Conservation (phyloP, 2,329 filamentous ascomycete species). For the Fonsecaea pedrosoi region DNA sequence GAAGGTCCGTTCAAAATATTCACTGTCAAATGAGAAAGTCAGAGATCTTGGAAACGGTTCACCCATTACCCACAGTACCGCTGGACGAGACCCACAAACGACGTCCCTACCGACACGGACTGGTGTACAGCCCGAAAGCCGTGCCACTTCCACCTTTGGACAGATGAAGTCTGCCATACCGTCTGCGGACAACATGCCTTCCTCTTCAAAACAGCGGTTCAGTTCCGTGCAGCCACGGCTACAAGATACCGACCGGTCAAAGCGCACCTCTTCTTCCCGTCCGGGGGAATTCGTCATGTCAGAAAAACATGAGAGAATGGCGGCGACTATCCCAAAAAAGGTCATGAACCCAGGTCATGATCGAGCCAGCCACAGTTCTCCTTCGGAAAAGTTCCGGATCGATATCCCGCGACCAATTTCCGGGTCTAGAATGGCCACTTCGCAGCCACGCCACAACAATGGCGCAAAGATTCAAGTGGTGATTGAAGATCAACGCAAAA, state of each 20-base stretch:
- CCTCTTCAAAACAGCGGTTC: background rate
- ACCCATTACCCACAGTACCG: background rate
- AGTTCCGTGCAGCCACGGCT: background rate
- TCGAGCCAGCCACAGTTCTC: background rate
- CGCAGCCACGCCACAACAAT: background rate
- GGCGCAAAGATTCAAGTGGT: conserved; percentile 21
- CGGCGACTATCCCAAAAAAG: background rate
- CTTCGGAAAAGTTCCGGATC: background rate
- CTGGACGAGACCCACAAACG: background rate
- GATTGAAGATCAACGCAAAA: background rate
- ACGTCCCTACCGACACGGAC: background rate
- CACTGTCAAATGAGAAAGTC: background rate
- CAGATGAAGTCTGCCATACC: background rate
- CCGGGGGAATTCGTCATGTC: background rate
- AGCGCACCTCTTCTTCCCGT: background rate
- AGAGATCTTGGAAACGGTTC: background rate
- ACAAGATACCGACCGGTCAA: background rate
- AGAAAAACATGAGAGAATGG: no score
- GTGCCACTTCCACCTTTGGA: background rate
- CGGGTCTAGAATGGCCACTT: background rate
- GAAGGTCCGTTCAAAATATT: background rate
- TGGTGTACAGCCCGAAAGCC: background rate
- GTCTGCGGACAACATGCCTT: background rate
- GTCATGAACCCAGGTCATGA: background rate
- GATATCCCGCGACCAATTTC: background rate